Base-by-base conservation (phyloP, 805 yeast species). In the Priceomyces medius region DNA sequence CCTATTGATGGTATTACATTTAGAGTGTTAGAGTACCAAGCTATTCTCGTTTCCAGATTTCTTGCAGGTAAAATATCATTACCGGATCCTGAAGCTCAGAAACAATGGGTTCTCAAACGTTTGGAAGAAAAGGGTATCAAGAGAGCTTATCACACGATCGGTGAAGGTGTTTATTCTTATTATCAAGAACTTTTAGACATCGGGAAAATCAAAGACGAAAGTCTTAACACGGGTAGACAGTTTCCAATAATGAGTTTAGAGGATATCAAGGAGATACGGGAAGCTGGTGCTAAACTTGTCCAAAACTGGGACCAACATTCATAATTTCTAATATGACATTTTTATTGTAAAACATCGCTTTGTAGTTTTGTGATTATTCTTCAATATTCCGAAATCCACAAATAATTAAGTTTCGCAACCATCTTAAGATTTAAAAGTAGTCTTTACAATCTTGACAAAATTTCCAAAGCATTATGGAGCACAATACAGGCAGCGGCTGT, bases 1-100 rank as follows among this genome's bases (percentile, higher is more conserved):
- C 84, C 86, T 2, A 68, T 79, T 29, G 75, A 77, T 46, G 79
- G 80, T 3, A 63, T 83, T 0, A 86, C 88, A 4, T 80, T 82
- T 46, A 71, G 86, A 39, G 63, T 76, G 1, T 74, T 84, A 12
- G 79, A 75, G 44, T 64, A 77, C 37, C 93, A 86, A 55, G 88
- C 85, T 0, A 69, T 81, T 6, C 73, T 81, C 53, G 65, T 85
- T 21, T 77, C 85, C 2, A 69, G 88, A 43, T 79, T 80, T 2
- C 79, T 84, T 63, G 58, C 77, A 3, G 81, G 81, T 0, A 68
- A 80, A 32, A 56, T 85, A 2, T 9, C 48, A 12, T 58, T 82
- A 10, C 88, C 89, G 1, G 31, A 71, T 0, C 46, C 49, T 13
- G 64, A 63, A 18, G 73, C 65, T n/a, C 82, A 80, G 79, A 48